These are phyloP conservation scores for Penicillium sp. DNA, from an alignment of 2,329 filamentous ascomycete species.

Conservation along the genomic window DNA sequence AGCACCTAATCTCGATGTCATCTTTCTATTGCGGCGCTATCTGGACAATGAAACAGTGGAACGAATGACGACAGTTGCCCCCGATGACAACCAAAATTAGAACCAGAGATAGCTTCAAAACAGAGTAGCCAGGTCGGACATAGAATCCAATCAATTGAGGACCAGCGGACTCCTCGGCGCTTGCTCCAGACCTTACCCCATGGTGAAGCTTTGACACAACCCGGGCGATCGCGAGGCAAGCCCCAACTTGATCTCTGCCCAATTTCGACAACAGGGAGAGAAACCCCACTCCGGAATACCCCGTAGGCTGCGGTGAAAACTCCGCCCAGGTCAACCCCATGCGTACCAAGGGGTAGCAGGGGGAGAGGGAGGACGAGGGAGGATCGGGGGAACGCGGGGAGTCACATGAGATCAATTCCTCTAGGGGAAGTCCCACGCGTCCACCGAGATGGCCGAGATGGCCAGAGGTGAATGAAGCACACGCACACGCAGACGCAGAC, in stretches of 20 bases:
- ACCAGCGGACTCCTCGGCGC: neutral
- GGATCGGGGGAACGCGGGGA: slow-evolving; percentile 24
- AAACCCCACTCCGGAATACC: slow-evolving; percentile 11
- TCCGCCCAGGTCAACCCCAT: neutral
- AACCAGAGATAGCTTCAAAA: neutral
- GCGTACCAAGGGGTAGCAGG: neutral
- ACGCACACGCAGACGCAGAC: neutral
- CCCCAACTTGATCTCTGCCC: slow-evolving; percentile 11
- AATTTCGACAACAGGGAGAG: slow-evolving; percentile 10
- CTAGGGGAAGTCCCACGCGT: slow-evolving; percentile 25
- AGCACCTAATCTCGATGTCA: no score
- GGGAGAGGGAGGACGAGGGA: neutral
- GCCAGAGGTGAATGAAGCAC: neutral
- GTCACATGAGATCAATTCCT: slow-evolving; percentile 14
- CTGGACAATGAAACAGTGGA: neutral
- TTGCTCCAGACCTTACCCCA: neutral
- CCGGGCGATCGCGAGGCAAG: neutral
- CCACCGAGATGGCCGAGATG: neutral
- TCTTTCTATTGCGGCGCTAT: no score
- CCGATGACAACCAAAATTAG: neutral
- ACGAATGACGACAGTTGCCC: neutral
- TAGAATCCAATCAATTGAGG: neutral
- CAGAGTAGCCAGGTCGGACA: neutral
- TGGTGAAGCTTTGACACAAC: neutral
- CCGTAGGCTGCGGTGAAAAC: slow-evolving; percentile 4